These are phyloP conservation scores for Penicillium silybi DNA, from an alignment of 495 filamentous ascomycete species.

Conservation along the genomic window DNA sequence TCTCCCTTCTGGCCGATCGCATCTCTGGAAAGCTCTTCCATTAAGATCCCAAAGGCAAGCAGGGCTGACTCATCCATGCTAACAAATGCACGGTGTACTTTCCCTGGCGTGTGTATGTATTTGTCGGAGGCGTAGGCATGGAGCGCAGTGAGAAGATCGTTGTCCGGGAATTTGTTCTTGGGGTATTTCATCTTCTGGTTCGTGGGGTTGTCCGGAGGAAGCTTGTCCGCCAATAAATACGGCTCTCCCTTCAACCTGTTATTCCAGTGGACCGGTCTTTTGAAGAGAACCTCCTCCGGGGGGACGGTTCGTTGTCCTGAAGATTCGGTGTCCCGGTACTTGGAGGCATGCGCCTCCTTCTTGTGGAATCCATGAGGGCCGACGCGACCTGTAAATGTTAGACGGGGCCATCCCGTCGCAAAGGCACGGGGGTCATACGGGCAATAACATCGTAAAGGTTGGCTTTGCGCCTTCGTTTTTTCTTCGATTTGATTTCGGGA, in stretches of 20 bases:
- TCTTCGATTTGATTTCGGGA: constrained; percentile 4
- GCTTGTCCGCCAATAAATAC: constrained; percentile 56
- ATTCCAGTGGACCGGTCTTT: constrained; percentile 53
- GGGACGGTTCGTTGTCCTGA: constrained; percentile 49
- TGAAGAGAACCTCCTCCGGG: constrained; percentile 75
- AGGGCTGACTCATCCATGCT: constrained; percentile 85
- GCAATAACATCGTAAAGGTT: constrained; percentile 80
- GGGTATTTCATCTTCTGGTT: constrained; percentile 11
- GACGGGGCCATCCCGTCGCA: constrained; percentile 3
- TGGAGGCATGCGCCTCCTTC: constrained; percentile 31
- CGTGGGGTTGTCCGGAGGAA: constrained; percentile 30
- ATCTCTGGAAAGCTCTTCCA: constrained; percentile 70
- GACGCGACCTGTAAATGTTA: constrained; percentile 45
- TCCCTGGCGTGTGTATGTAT: constrained; percentile 49
- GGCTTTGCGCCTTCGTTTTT: constrained; percentile 27
- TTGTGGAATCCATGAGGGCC: constrained; percentile 41
- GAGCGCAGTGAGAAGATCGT: constrained; percentile 70
- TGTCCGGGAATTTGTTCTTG: constrained; percentile 58
- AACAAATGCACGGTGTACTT: constrained; percentile 20
- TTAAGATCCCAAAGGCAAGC: constrained; percentile 72
- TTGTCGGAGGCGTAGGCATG: constrained; percentile 72
- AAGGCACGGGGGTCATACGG: constrained; percentile 41
- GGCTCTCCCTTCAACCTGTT: constrained; percentile 67
- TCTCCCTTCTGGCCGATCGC: constrained; percentile 67
- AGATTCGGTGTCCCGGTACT: constrained; percentile 49